Evolutionary conservation across 371 early-diverging fungal species (phyloP), one percentile per base, ranked within the genome.

Genomic region (Apophysomyces elegans): DNA sequence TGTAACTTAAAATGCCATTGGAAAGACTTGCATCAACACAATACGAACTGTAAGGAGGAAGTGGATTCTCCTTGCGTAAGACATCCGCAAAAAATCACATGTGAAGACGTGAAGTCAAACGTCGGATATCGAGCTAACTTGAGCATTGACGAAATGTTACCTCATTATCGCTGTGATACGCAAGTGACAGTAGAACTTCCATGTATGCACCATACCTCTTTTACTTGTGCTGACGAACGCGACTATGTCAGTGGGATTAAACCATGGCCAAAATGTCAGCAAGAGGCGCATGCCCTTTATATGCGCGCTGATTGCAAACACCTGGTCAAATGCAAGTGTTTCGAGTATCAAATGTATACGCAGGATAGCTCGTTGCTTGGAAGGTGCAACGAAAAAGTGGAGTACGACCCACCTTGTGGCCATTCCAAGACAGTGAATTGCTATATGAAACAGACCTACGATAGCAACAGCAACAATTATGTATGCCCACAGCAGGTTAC

Each of bases 1-100:
- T 50, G 54, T 26, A 50, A 21, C 11, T 18, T 50, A 26, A 50
- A 50, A 21, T 50, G 54, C 54, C 54, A 50, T 21, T 50, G 54
- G 54, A 50, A 50, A 11, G 54, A 50, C 21, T 21, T 18, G 5
- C 7, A 50, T n/a, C 16, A 18, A 21, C 54, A 50, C 11, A 21
- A 50, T 21, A 21, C 16, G 5, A 50, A 50, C 54, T 50, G 54
- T 21, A 16, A 6, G 9, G n/a, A 50, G 5, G 54, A 50, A 11
- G 21, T 50, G 11, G 21, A 50, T 21, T 50, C 54, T 50, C 54
- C 54, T 21, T 50, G 54, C 2, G 8, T 21, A 26, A 50, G 54
- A 50, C 54, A 50, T 21, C 54, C 54, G 5, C 8, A 4, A n/a
- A 50, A 50, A 21, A 21, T 50, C 9, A 50, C 54, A 21, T 50